Percentiles rank a stretch among this genome's conserved stretches.
These are phyloP conservation scores for Gentiana macrophylla DNA, from an alignment of 257 asterid genomes.

Conservation along the genomic window DNA sequence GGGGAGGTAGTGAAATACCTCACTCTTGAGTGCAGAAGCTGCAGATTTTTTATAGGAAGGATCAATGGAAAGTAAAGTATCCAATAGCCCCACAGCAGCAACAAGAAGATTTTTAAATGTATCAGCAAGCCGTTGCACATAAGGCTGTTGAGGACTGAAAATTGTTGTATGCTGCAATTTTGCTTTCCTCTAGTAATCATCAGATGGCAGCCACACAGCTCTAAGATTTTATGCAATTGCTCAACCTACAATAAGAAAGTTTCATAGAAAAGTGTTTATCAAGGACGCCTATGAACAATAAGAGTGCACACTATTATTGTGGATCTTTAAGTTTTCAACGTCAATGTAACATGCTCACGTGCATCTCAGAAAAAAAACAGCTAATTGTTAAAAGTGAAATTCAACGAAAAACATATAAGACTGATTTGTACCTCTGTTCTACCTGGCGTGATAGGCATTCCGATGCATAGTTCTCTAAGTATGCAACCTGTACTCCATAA, in stretches of 20 bases:
- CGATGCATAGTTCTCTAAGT: constrained; percentile 73
- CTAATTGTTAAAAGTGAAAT: too few species aligned
- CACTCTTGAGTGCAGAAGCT: constrained; percentile 53
- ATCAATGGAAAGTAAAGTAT: constrained; percentile 68
- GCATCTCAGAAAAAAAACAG: too few species aligned
- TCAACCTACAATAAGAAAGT: constrained; percentile 75
- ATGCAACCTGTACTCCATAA: too few species aligned
- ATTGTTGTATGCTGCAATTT: constrained; percentile 60
- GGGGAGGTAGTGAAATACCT: constrained; percentile 30
- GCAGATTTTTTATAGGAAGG: constrained; percentile 72
- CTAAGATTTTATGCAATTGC: constrained; percentile 81
- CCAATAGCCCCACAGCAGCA: constrained; percentile 54
- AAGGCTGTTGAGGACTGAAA: constrained; percentile 61
- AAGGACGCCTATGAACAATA: too few species aligned
- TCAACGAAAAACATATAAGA: too few species aligned
- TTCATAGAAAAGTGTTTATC: too few species aligned
- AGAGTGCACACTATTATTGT: too few species aligned
- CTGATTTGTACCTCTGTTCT: constrained; percentile 93
- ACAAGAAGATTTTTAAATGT: constrained; percentile 55
- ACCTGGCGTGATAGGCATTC: constrained; percentile 91
- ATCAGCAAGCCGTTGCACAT: constrained; percentile 56
- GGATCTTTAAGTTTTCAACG: too few species aligned
- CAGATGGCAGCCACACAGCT: constrained; percentile 85
- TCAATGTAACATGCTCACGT: too few species aligned
- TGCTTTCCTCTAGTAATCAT: constrained; percentile 68